Evolutionary conservation across 352 stramenopile genomes (phyloP).

Genomic region (Globisporangium takayamanum): DNA sequence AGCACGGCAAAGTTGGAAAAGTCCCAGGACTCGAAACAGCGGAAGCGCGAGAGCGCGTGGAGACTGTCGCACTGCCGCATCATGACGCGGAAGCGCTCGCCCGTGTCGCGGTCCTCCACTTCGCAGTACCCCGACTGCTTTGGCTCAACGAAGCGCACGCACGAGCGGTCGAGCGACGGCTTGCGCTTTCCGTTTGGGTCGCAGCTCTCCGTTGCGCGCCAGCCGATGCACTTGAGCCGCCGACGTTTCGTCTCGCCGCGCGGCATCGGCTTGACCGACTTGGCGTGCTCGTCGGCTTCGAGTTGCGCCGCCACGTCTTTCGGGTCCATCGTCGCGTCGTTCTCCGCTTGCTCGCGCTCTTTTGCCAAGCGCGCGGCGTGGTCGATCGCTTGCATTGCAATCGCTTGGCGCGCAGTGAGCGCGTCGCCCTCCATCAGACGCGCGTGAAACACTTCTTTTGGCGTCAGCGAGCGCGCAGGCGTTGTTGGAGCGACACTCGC

Average conservation of each 20-base stretch:
- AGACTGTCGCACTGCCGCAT: conserved; percentile 15
- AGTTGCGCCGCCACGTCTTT: conserved; percentile 11
- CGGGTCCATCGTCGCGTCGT: conserved; percentile 7
- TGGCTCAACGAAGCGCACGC: conserved; percentile 12
- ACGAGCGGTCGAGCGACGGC: conserved; percentile 12
- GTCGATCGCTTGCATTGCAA: conserved; percentile 3
- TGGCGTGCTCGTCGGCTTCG: conserved; percentile 24
- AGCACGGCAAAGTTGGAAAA: conserved; percentile 19
- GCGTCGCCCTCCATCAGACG: conserved; percentile 1
- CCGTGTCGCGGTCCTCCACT: conserved; percentile 16
- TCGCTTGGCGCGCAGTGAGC: not conserved
- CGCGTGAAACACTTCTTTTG: conserved; percentile 11
- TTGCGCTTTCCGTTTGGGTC: conserved; percentile 16
- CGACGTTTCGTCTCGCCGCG: conserved; percentile 10
- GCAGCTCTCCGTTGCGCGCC: conserved; percentile 23
- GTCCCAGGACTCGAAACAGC: conserved; percentile 18
- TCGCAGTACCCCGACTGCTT: conserved; percentile 25
- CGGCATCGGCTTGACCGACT: conserved; percentile 19
- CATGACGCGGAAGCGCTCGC: conserved; percentile 19
- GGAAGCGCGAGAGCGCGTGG: conserved; percentile 10
- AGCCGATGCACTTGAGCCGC: conserved; percentile 20
- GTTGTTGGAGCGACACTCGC: not conserved
- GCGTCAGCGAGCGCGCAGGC: not conserved
- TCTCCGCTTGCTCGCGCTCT: conserved; percentile 3
- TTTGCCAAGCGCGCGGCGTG: conserved; percentile 3